Base-by-base conservation (phyloP, 1,284 basidiomycete genomes). In the Volvariella volvacea region DNA sequence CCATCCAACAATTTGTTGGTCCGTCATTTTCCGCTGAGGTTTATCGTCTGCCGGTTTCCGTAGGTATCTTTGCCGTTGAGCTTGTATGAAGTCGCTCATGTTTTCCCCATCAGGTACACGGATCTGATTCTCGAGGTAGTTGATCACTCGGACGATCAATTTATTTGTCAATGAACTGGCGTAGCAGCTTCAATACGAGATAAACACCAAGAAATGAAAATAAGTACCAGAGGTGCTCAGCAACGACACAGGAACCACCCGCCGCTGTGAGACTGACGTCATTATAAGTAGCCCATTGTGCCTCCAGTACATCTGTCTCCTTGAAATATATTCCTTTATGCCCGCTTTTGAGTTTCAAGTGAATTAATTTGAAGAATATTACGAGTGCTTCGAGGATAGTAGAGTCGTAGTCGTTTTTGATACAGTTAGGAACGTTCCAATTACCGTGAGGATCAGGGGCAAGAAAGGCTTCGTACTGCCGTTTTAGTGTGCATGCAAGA, bases 221-320 rank as follows among this genome's bases (percentile, higher is more conserved):
- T 36, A 37, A 22, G 42, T 56, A 93, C 92, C 92, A 95, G 54
- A 96, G 78, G 55, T 94, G 89, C 64, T 97, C 92, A 9, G 94
- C 95, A 3, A 99, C 93, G 12, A 97, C 73, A 46, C 88, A 69
- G 34, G 96, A 93, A 20, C 93, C 96, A 9, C 92, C 92, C 17
- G 84, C 75, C 17, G 94, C 87, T 32, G 87, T 89, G 60, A 93
- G 74, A 43, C 92, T 92, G 36, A 97, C 92, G 58, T 92, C 90
- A 55, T 91, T 92, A 62, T 99, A 83, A 36, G 96, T 96, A 34
- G 87, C 83, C 91, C 94, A 97, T 56, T 99, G 94, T 17, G 88
- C 87, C 61, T 99, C 96, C 22, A 99, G 76, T 19, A 98, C 83
- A 59, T 99, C 96, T 1, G 94, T 97, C 69, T 99, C 95, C 57